phyloP scores from a whole-genome alignment of 78 protist genomes.

The Emiliania huxleyi region DNA sequence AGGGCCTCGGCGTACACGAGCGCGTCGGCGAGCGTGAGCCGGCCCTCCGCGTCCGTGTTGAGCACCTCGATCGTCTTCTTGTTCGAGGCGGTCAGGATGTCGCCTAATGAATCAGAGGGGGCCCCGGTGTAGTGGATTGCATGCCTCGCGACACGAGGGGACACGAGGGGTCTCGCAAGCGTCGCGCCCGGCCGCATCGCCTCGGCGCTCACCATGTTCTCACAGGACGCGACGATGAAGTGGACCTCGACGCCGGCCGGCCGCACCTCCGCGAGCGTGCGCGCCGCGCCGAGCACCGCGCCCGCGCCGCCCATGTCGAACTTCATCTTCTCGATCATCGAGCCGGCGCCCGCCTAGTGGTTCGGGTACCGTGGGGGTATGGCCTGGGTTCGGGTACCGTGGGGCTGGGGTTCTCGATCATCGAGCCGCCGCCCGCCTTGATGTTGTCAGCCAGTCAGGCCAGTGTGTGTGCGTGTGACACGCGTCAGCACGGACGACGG shows the following conservation, averaged over 20 bases:
- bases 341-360: constrained; percentile 43
- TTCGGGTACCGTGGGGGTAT: no score
- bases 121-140: no score
- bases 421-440: constrained; percentile 51
- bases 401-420: constrained; percentile 56
- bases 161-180: no score
- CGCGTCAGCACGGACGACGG: no score
- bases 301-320: constrained; percentile 56
- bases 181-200: constrained; percentile 27
- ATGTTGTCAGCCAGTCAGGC: constrained; percentile 55
- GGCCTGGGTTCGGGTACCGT: no score
- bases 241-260: constrained; percentile 13
- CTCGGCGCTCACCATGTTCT: constrained; percentile 34
- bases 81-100: constrained; percentile 46
- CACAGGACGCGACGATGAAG: constrained; percentile 56
- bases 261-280: neutral
- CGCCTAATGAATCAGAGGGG: no score
- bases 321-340: constrained; percentile 56
- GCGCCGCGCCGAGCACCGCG: constrained; percentile 48
- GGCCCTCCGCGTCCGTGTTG: constrained; percentile 59
- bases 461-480: constrained; percentile 43
- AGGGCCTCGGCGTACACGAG: constrained; percentile 41
- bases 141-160: no score
- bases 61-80: constrained; percentile 47
- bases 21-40: constrained; percentile 60